These are phyloP conservation scores for Calonectria pseudoreteaudii DNA, from an alignment of 2,329 filamentous ascomycete genomes.

Conservation along the genomic window DNA sequence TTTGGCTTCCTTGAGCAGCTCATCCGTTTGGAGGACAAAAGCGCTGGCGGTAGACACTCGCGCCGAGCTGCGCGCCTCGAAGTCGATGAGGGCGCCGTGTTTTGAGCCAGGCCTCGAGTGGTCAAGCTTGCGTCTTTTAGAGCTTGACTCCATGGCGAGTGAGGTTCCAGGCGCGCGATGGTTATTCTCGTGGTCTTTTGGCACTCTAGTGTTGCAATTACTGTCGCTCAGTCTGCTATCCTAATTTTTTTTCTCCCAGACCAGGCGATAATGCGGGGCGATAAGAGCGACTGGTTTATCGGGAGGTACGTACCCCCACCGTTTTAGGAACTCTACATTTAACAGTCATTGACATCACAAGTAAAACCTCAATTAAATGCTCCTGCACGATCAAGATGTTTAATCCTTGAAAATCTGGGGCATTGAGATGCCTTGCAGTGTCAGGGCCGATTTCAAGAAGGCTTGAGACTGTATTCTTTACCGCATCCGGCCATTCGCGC, in stretches of 20 bases:
- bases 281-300: slow-evolving; percentile 41
- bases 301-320: slow-evolving; percentile 34
- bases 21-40: slow-evolving; percentile 70
- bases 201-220: slow-evolving; percentile 28
- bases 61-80: slow-evolving; percentile 54
- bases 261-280: slow-evolving; percentile 38
- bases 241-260: slow-evolving; percentile 40
- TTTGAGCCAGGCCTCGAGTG: slow-evolving; percentile 51
- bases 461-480: neutral
- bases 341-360: slow-evolving; percentile 9
- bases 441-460: neutral
- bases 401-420: neutral
- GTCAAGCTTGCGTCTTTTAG: slow-evolving; percentile 63
- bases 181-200: slow-evolving; percentile 26
- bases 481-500: neutral
- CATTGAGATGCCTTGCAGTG: neutral
- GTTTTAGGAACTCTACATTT: neutral
- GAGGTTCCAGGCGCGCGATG: slow-evolving; percentile 17
- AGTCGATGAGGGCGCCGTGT: slow-evolving; percentile 53
- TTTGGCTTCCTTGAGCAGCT: slow-evolving; percentile 67
- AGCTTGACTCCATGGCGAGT: slow-evolving; percentile 57
- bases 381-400: neutral
- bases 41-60: slow-evolving; percentile 62
- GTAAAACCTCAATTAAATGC: neutral
- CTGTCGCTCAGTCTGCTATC: slow-evolving; percentile 21